Evolutionary conservation across 441 rosid species (phyloP), one percentile per base, ranked within the genome.

Genomic region (Theobroma grandiflorum): DNA sequence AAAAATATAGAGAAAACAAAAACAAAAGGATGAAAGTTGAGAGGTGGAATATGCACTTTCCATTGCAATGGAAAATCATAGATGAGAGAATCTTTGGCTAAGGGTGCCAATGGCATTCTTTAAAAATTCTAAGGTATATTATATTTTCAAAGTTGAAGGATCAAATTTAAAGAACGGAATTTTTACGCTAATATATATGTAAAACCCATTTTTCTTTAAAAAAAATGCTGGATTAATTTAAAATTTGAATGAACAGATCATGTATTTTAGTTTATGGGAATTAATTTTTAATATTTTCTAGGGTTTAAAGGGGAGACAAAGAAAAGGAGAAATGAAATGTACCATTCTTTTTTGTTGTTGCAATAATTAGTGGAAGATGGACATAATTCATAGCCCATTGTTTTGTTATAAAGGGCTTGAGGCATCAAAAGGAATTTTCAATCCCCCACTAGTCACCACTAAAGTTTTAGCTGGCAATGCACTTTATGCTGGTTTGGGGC

Each of bases 301-400:
- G 31, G 76, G 72, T 55, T 71, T n/a, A 2, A 62, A 61, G 82
- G 85, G 85, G 64, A 73, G 79, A 77, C 77, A 80, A 69, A 15
- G 7, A 1, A 49, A 67, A 50, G 22, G 38, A 40, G 70, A 63
- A 69, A 40, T 50, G 58, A 70, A 38, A 11, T 35, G 22, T 14
- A 18, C n/a, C 18, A 12, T 52, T 61, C 20, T 50, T 55, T 74
- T 18, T 18, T 15, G 2, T 26, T 35, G 2, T 5, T 72, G 58
- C 72, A 58, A 65, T 26, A 26, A 77, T 63, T 77, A 80, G 83
- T 74, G 80, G 61, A 65, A 50, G 77, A 74, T 72, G 68, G 64
- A 62, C 40, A 72, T 71, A 61, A 22, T 59, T 53, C 45, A 69
- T 16, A 72, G 16, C 80, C 16, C 76, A 78, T 71, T 67, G 76